A percentile compares a stretch with the other conserved stretches of the same genome.
Evolutionary conservation across 371 early-diverging fungal species (phyloP).

Genomic region (Mucor mucedo): DNA sequence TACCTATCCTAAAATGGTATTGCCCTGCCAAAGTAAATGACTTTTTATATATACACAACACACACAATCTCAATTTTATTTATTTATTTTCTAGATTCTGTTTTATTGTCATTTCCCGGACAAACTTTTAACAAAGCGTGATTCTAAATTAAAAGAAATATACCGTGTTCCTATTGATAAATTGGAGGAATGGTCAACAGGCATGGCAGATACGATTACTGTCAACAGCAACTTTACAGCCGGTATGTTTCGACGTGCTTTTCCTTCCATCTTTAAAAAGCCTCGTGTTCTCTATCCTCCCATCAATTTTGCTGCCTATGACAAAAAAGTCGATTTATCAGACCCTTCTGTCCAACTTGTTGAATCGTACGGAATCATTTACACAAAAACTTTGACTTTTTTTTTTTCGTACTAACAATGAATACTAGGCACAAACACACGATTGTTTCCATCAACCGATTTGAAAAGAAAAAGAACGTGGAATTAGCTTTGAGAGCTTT

Average conservation of each 20-base stretch:
- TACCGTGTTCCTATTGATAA: slow-evolving; percentile 87
- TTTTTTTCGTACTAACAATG: neutral
- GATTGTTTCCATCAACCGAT: slow-evolving; percentile 88
- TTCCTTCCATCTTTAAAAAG: slow-evolving; percentile 59
- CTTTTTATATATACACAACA: neutral
- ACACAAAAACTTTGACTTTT: neutral
- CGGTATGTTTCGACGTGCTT: slow-evolving; percentile 74
- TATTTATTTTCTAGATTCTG: slow-evolving; percentile 58
- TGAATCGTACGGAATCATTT: slow-evolving; percentile 45
- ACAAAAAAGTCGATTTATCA: slow-evolving; percentile 55
- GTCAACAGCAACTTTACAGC: slow-evolving; percentile 93
- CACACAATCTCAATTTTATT: neutral
- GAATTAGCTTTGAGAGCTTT: slow-evolving; percentile 82
- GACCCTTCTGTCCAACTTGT: slow-evolving; percentile 62
- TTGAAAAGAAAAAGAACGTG: slow-evolving; percentile 95
- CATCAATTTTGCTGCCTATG: slow-evolving; percentile 76
- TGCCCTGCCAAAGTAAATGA: slow-evolving; percentile 60
- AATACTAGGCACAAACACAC: slow-evolving; percentile 42
- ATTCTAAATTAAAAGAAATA: slow-evolving; percentile 65
- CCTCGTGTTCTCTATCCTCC: slow-evolving; percentile 89
- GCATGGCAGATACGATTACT: slow-evolving; percentile 83
- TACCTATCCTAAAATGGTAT: slow-evolving; percentile 77
- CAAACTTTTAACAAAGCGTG: slow-evolving; percentile 74
- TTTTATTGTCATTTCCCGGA: slow-evolving; percentile 99
- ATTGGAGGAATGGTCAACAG: slow-evolving; percentile 87